phyloP scores from a whole-genome alignment of 345 rosid genomes.

The Triadica sebifera region DNA sequence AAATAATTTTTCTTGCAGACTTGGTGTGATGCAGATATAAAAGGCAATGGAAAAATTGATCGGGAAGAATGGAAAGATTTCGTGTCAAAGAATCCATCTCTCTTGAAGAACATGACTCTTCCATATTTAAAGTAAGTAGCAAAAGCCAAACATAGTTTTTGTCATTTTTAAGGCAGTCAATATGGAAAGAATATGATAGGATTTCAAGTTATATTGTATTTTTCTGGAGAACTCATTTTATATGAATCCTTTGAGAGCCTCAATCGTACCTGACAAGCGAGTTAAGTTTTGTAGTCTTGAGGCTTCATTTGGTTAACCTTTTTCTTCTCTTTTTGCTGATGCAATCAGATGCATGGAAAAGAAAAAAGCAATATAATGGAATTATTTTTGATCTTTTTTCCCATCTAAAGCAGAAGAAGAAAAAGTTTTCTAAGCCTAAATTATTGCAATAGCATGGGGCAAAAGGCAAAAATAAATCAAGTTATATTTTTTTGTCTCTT shows the following conservation, averaged over 20 bases:
- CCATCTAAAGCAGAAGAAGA: background rate
- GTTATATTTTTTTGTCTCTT: background rate
- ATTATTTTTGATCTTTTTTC: background rate
- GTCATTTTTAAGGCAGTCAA: no score
- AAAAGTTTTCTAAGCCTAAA: background rate
- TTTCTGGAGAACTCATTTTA: no score
- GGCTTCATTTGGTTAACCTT: background rate
- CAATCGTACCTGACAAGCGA: no score
- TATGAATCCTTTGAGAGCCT: no score
- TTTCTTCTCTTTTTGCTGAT: background rate
- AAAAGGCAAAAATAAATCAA: no score
- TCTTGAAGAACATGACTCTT: conserved; percentile 89
- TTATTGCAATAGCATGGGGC: background rate
- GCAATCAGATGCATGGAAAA: no score
- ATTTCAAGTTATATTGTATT: no score
- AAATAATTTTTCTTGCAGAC: conserved; percentile 42
- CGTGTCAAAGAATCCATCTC: conserved; percentile 67
- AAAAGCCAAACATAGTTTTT: background rate
- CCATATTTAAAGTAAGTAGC: conserved; percentile 75
- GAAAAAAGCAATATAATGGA: background rate
- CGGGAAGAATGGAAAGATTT: conserved; percentile 83
- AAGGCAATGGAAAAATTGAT: conserved; percentile 80
- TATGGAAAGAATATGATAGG: background rate
- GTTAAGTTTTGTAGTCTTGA: background rate
- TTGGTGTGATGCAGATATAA: conserved; percentile 60